A percentile compares a stretch with the other conserved stretches of the same genome.
Evolutionary conservation across 345 rosid genomes (phyloP).

Genomic region (Toxicodendron radicans): DNA sequence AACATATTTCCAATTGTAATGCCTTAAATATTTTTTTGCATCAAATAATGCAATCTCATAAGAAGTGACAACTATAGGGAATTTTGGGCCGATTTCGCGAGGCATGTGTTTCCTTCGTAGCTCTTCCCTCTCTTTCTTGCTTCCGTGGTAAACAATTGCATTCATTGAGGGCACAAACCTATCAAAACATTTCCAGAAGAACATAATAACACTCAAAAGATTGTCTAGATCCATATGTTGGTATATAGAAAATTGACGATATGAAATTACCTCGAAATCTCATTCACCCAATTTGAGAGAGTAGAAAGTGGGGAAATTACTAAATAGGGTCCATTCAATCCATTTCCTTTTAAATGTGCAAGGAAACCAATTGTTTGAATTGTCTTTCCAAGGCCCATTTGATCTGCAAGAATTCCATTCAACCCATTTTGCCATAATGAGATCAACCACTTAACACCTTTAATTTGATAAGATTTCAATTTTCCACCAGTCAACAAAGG

Average conservation of each 20-base stretch:
- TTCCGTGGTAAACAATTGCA: slow-evolving; percentile 86
- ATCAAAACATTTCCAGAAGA: slow-evolving; percentile 11
- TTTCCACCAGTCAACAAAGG: slow-evolving; percentile 89
- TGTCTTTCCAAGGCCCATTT: slow-evolving; percentile 99
- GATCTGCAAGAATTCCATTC: slow-evolving; percentile 98
- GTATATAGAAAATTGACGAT: slow-evolving; percentile 7
- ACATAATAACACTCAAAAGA: not conserved
- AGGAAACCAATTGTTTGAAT: slow-evolving; percentile 94
- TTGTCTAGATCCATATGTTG: not conserved
- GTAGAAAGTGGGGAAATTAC: slow-evolving; percentile 98
- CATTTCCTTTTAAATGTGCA: slow-evolving; percentile 82
- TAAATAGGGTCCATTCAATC: slow-evolving; percentile 86
- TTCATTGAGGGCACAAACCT: slow-evolving; percentile 80
- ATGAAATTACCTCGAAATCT: slow-evolving; percentile 61
- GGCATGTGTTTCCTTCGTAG: slow-evolving; percentile 74
- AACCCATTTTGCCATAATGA: slow-evolving; percentile 96
- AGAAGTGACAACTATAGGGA: slow-evolving; percentile 84
- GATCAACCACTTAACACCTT: slow-evolving; percentile 97
- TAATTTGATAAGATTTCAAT: slow-evolving; percentile 84
- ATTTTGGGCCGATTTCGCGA: slow-evolving; percentile 63
- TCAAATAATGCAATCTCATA: slow-evolving; percentile 88
- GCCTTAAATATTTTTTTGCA: slow-evolving; percentile 62
- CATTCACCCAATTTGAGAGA: slow-evolving; percentile 91
- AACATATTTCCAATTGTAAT: slow-evolving; percentile 83
- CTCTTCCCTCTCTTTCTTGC: slow-evolving; percentile 60